These are phyloP conservation scores for Ophiocytium majus DNA, from an alignment of 352 stramenopile genomes.

Conservation along the genomic window DNA sequence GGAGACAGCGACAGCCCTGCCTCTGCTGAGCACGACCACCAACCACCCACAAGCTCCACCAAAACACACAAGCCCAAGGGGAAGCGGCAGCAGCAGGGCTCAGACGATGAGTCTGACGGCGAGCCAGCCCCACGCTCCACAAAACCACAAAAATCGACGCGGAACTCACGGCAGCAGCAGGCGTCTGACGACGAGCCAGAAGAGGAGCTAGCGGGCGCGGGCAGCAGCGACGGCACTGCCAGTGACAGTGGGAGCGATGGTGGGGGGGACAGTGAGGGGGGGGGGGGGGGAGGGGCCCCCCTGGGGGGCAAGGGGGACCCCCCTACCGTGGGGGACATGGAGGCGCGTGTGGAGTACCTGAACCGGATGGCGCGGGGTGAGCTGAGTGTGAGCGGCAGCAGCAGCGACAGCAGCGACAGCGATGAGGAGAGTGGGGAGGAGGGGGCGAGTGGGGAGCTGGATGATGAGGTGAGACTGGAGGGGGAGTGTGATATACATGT, in stretches of 20 bases:
- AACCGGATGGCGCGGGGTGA: constrained; percentile 47
- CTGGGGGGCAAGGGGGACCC: background rate
- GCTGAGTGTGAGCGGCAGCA: constrained; percentile 31
- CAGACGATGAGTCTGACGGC: constrained; percentile 16
- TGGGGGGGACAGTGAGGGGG: background rate
- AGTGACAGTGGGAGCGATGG: background rate
- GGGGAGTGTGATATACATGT: no score
- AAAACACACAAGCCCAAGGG: background rate
- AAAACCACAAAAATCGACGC: background rate
- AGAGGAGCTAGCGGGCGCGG: background rate
- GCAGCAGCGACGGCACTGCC: background rate
- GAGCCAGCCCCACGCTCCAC: background rate
- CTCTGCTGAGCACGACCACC: constrained; percentile 24
- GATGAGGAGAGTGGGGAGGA: constrained; percentile 29
- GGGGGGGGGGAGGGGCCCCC: background rate
- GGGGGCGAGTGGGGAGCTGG: constrained; percentile 24
- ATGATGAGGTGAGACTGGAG: constrained; percentile 23
- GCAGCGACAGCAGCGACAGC: constrained; percentile 30
- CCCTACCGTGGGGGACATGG: constrained; percentile 21
- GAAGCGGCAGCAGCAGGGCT: background rate
- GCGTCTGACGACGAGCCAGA: constrained; percentile 17
- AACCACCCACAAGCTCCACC: background rate
- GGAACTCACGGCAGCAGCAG: background rate
- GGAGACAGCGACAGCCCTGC: no score
- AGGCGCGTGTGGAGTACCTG: constrained; percentile 47